Base-by-base conservation (phyloP, 2,329 filamentous ascomycete genomes). In the Monosporascus sp. region DNA sequence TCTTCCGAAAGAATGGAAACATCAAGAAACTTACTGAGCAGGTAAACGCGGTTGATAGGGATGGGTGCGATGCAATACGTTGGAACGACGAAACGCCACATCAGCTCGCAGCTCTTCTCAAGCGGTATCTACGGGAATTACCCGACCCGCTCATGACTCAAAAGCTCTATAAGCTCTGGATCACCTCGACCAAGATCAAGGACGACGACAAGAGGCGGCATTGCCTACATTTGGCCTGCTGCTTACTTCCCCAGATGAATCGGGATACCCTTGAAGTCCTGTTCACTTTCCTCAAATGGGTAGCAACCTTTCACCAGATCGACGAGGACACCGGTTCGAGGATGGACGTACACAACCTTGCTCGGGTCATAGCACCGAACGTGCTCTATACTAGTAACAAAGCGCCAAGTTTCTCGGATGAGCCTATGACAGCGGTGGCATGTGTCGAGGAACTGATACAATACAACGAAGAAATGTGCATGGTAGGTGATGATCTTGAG, bases 1-100 rank as follows among this genome's bases (percentile, higher is more conserved):
- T 99, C 22, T 99, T 99, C 82, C 86, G 94, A 63, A 99, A 99
- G 80, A 99, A 97, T 65, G 94, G 94, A 63, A 99, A 97, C 71
- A 97, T 99, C 74, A 93, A 94, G 70, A 89, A 92, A 61, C 79
- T 97, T 45, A 90, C 89, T 62, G 92, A 96, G 57, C 78, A 95
- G 7, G 87, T 91, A 40, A 90, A 95, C 52, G 79, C 86, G 62
- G 91, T 99, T 59, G 94, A 99, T 69, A 84, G 84, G 45, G 87
- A 91, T 51, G 93, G 91, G 43, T 89, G 88, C 55, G 91, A 95
- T 60, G 84, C 87, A 52, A 86, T 96, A 52, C 91, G 95, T 68
- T 82, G 97, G 64, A 89, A 86, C 65, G 86, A 89, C 59, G 91
- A 97, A 68, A 92, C 87, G 53, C 92, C 96, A 1, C 91, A 99